Conservation (phyloP, 2,329 filamentous ascomycete species). For the Xylariaceae sp. region DNA sequence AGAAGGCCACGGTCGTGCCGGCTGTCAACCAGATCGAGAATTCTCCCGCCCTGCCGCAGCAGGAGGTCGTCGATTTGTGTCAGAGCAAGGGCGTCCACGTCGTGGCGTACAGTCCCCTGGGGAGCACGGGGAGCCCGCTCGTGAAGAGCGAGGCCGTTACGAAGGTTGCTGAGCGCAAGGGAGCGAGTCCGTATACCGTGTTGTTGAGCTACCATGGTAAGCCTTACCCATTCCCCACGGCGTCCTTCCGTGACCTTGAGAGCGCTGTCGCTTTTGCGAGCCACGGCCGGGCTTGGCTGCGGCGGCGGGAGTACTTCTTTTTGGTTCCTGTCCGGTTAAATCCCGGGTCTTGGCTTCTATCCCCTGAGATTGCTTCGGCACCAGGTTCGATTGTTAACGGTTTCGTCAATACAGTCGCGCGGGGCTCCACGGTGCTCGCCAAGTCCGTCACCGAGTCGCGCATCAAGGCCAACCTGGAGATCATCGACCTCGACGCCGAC, state of each 20-base stretch:
- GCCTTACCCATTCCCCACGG: constrained; percentile 30
- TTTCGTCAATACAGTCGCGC: constrained; percentile 54
- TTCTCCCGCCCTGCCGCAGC: constrained; percentile 71
- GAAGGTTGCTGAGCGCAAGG: constrained; percentile 66
- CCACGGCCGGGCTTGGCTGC: too few relatives aligned
- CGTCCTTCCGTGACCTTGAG: too few relatives aligned
- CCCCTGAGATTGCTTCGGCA: too few relatives aligned
- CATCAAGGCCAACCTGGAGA: constrained; percentile 70
- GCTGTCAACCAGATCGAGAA: constrained; percentile 76
- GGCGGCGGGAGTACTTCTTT: too few relatives aligned
- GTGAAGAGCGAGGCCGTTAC: constrained; percentile 65
- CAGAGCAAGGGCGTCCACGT: constrained; percentile 69
- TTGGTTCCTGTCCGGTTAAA: too few relatives aligned
- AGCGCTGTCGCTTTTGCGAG: too few relatives aligned
- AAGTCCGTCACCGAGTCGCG: constrained; percentile 71
- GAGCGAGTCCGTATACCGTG: constrained; percentile 62
- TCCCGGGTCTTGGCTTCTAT: too few relatives aligned
- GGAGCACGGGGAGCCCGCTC: constrained; percentile 66
- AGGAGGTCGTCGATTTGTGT: constrained; percentile 72
- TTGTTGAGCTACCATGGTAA: constrained; percentile 73
- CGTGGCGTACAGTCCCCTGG: constrained; percentile 72
- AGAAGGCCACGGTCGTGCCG: constrained; percentile 56
- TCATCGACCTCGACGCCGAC: constrained; percentile 65
- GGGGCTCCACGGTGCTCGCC: constrained; percentile 70
- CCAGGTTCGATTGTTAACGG: too few relatives aligned